Conservation (phyloP, 2,329 filamentous ascomycete genomes). For the Taxawa tesnikishii region DNA sequence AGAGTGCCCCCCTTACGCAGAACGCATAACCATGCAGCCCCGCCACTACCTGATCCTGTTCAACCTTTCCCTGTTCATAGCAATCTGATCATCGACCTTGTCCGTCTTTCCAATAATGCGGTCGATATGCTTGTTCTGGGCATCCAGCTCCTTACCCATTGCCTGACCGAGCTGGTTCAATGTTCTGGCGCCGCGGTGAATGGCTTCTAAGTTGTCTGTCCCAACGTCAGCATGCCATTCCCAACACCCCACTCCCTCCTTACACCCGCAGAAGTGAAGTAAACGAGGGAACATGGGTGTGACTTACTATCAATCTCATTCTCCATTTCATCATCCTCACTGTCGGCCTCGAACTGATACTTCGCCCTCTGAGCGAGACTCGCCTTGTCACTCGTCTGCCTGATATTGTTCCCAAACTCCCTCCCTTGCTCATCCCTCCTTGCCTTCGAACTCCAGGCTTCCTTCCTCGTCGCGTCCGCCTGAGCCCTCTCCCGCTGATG, state of each 20-base stretch:
- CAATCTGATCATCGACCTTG: slow-evolving; percentile 67
- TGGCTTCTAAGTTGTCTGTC: slow-evolving; percentile 43
- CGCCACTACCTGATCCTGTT: slow-evolving; percentile 49
- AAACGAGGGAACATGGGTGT: not conserved
- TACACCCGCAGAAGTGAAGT: not conserved
- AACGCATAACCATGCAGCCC: too few relatives aligned
- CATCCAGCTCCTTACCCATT: slow-evolving; percentile 62
- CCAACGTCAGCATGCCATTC: slow-evolving; percentile 2
- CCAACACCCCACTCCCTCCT: slow-evolving; percentile 1
- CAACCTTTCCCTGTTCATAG: slow-evolving; percentile 62
- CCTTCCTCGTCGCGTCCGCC: slow-evolving; percentile 42
- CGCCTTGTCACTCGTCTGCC: slow-evolving; percentile 36
- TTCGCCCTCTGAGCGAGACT: slow-evolving; percentile 53
- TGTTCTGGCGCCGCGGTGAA: slow-evolving; percentile 50
- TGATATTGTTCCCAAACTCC: slow-evolving; percentile 31
- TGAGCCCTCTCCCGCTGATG: slow-evolving; percentile 44
- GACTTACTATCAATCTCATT: slow-evolving; percentile 28
- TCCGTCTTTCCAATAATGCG: slow-evolving; percentile 63
- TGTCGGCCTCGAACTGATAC: slow-evolving; percentile 69
- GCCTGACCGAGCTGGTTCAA: slow-evolving; percentile 63
- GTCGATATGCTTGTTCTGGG: slow-evolving; percentile 67
- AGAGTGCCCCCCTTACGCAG: too few relatives aligned
- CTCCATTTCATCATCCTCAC: slow-evolving; percentile 52
- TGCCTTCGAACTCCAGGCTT: slow-evolving; percentile 41
- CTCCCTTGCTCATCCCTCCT: slow-evolving; percentile 53